These are phyloP conservation scores for Mycena rosella DNA, from an alignment of 768 basidiomycete species.

Conservation along the genomic window DNA sequence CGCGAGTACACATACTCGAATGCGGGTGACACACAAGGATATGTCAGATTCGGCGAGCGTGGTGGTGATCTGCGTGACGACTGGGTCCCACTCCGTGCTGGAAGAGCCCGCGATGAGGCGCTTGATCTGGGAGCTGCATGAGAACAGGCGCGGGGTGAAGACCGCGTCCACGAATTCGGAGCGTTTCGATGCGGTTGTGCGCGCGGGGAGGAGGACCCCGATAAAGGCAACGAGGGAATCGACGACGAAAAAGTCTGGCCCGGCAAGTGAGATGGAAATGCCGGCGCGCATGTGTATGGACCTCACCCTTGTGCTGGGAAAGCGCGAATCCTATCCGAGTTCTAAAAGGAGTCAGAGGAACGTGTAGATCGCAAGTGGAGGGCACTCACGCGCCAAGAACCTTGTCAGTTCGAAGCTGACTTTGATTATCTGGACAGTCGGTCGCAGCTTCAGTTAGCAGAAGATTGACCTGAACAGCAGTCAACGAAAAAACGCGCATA, in stretches of 20 bases:
- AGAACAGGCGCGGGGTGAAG: slow-evolving; percentile 26
- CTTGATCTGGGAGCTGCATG: slow-evolving; percentile 28
- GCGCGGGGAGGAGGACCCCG: slow-evolving; percentile 21
- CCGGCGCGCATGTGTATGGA: not conserved
- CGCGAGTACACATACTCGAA: too few relatives aligned
- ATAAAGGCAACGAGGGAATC: slow-evolving; percentile 27
- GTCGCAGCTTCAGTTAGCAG: slow-evolving; percentile 18
- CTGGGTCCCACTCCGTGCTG: slow-evolving; percentile 25
- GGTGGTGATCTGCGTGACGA: slow-evolving; percentile 23
- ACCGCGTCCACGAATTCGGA: slow-evolving; percentile 24
- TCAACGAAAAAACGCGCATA: slow-evolving; percentile 24
- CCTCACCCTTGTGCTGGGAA: slow-evolving; percentile 23
- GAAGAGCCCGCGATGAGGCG: slow-evolving; percentile 12
- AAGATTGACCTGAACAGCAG: slow-evolving; percentile 23
- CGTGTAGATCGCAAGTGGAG: not conserved
- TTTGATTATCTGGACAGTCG: slow-evolving; percentile 27
- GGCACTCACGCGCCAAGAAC: slow-evolving; percentile 30
- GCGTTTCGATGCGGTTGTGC: slow-evolving; percentile 18
- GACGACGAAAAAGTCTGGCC: slow-evolving; percentile 26
- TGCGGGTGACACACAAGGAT: slow-evolving; percentile 24
- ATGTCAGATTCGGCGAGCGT: slow-evolving; percentile 30
- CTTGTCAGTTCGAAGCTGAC: slow-evolving; percentile 19
- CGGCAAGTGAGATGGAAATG: not conserved
- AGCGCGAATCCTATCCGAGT: slow-evolving; percentile 12
- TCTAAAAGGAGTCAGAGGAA: not conserved